Evolutionary conservation across 495 filamentous ascomycete genomes (phyloP), one percentile per base, ranked within the genome.

Genomic region (Trypethelium eluteriae): DNA sequence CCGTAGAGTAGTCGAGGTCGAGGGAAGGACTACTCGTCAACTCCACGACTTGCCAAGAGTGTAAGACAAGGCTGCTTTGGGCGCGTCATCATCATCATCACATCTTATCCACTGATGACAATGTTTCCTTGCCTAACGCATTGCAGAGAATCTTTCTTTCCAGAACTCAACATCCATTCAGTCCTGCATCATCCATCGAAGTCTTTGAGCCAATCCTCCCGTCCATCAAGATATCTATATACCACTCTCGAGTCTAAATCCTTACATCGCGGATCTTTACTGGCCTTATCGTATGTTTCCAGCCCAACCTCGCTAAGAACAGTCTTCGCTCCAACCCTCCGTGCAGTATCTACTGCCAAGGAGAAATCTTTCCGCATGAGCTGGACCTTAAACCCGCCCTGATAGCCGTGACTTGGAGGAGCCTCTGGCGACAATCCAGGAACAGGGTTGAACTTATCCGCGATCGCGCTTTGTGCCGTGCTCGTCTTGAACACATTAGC

Each of bases 321-420:
- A 0, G 74, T 76, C 66, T 73, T 76, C 12, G 78, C 73, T 0
- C 78, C 83, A 11, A 82, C 77, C 9, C 75, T 66, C 63, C 78
- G 66, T 18, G 81, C 82, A 74, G 78, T 78, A 9, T 81, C 78
- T 0, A 82, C 70, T 1, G 82, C 83, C 35, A 85, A 65, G 25
- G 73, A 71, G 41, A 85, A 79, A 70, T 84, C 82, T 72, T 82
- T 84, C 62, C 71, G 74, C 82, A 85, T 84, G 66, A 85, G 68
- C 67, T 83, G 74, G 5, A 85, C 77, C 53, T 80, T 78, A 65
- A 85, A 85, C 0, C 82, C 83, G 14, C 77, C 75, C 63, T 75
- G 65, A 69, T 85, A 85, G 0, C 77, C 82, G 7, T 79, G 78
- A 2, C 72, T 75, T 1, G 78, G 70, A 16, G 84, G 81, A 2